These are phyloP conservation scores for Torrubiellomyces zombiae DNA, from an alignment of 2,329 filamentous ascomycete species.

Conservation along the genomic window DNA sequence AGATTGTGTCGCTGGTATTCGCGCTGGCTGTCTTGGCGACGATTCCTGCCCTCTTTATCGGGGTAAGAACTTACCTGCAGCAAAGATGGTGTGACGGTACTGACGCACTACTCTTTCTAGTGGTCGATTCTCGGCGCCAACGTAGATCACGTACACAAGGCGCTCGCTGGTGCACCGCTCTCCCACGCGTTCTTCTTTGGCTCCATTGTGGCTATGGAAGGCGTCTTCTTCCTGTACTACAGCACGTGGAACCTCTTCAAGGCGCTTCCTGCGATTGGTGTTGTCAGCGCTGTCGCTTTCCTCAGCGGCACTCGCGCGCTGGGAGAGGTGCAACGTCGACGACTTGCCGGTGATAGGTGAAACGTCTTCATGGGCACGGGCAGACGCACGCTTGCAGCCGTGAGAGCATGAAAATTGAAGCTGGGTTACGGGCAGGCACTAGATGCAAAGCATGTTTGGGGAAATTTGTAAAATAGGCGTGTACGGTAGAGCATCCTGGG, in stretches of 20 bases:
- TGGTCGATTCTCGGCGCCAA: conserved; percentile 79
- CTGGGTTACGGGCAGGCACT: no score
- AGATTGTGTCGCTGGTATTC: conserved; percentile 65
- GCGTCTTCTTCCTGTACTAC: conserved; percentile 90
- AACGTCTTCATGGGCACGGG: not conserved
- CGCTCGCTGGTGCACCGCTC: conserved; percentile 58
- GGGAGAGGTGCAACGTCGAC: conserved; percentile 79
- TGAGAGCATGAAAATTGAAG: no score
- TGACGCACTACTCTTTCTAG: conserved; percentile 24
- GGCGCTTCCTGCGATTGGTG: conserved; percentile 54
- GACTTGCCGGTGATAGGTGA: conserved; percentile 56
- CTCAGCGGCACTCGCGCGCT: conserved; percentile 80
- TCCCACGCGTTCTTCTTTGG: conserved; percentile 76
- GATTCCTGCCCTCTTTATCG: conserved; percentile 54
- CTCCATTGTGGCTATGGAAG: conserved; percentile 76
- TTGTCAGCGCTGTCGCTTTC: conserved; percentile 56
- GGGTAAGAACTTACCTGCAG: conserved; percentile 26
- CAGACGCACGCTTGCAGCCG: no score
- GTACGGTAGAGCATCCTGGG: no score
- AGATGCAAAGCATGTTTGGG: no score
- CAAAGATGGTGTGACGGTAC: conserved; percentile 2
- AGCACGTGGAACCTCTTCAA: conserved; percentile 84
- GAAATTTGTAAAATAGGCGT: no score
- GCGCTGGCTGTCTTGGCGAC: conserved; percentile 54
- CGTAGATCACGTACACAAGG: conserved; percentile 57